Evolutionary conservation across 2,329 filamentous ascomycete species (phyloP).

Genomic region (Didymella arachidicola): DNA sequence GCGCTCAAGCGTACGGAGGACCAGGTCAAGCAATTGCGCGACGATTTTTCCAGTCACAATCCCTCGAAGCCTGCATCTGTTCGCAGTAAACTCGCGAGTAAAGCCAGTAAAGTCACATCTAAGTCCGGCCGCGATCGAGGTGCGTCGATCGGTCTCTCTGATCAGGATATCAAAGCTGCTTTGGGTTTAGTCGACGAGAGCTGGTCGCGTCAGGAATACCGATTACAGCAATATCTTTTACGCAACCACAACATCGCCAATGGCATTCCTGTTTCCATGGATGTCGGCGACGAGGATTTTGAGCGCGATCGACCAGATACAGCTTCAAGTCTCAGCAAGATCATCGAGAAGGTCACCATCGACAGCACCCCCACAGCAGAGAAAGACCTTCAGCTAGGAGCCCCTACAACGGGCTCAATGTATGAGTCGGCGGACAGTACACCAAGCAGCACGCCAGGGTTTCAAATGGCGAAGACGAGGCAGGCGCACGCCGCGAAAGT

Average conservation of each 20-base stretch:
- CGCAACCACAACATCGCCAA: constrained; percentile 58
- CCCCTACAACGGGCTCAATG: constrained; percentile 19
- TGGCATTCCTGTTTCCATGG: constrained; percentile 53
- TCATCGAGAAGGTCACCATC: constrained; percentile 55
- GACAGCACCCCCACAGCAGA: constrained; percentile 56
- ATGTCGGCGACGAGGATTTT: constrained; percentile 54
- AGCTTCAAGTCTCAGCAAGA: constrained; percentile 51
- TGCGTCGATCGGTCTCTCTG: constrained; percentile 46
- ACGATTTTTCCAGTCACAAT: constrained; percentile 41
- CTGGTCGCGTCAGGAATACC: constrained; percentile 59
- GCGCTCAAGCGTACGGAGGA: constrained; percentile 67
- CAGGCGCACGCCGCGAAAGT: constrained; percentile 2
- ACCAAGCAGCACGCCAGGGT: constrained; percentile 8
- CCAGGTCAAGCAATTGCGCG: constrained; percentile 62
- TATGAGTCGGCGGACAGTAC: constrained; percentile 25
- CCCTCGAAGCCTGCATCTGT: constrained; percentile 45
- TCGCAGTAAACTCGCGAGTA: constrained; percentile 44
- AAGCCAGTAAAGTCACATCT: constrained; percentile 42
- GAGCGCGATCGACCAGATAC: constrained; percentile 55
- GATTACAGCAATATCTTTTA: constrained; percentile 56
- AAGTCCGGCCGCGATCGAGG: constrained; percentile 37
- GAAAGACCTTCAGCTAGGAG: constrained; percentile 46
- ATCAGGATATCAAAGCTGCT: constrained; percentile 61
- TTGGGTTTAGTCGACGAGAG: constrained; percentile 58
- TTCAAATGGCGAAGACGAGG: constrained; percentile 7